Evolutionary conservation across 2,329 filamentous ascomycete genomes (phyloP).

Genomic region (Monilinia aucupariae): DNA sequence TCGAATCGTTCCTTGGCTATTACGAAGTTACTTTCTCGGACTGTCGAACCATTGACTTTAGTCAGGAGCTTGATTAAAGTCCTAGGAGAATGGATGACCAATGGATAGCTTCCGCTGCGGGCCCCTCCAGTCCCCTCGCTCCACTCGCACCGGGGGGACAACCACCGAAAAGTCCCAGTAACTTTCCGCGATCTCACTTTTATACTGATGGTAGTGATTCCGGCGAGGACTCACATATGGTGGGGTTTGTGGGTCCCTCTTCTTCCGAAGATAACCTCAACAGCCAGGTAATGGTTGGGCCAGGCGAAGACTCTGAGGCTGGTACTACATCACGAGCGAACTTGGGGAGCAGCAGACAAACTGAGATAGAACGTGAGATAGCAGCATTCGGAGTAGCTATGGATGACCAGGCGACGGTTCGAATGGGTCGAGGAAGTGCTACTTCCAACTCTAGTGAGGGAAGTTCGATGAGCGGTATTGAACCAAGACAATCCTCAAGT

Average conservation of each 20-base stretch:
- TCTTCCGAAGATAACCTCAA: conserved; percentile 17
- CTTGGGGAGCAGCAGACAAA: neutral
- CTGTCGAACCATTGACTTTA: neutral
- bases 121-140: neutral
- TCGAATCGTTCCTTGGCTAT: neutral
- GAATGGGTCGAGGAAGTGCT: conserved; percentile 11
- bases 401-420: conserved; percentile 15
- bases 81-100: conserved; percentile 5
- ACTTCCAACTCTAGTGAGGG: neutral
- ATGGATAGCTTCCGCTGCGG: neutral
- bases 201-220: conserved; percentile 15
- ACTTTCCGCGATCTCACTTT: conserved; percentile 13
- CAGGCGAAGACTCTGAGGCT: conserved; percentile 9
- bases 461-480: neutral
- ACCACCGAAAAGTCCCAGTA: conserved; percentile 12
- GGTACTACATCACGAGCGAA: neutral
- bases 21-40: neutral
- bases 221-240: conserved; percentile 15
- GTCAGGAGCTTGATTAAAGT: neutral
- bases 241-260: conserved; percentile 14
- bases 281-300: conserved; percentile 12
- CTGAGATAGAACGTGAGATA: neutral
- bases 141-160: neutral
- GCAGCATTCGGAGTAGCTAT: neutral
- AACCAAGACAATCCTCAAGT: neutral